Percentiles rank a stretch among this genome's conserved stretches.
Conservation (phyloP, 768 basidiomycete species). For the Boletus subcaerulescens region DNA sequence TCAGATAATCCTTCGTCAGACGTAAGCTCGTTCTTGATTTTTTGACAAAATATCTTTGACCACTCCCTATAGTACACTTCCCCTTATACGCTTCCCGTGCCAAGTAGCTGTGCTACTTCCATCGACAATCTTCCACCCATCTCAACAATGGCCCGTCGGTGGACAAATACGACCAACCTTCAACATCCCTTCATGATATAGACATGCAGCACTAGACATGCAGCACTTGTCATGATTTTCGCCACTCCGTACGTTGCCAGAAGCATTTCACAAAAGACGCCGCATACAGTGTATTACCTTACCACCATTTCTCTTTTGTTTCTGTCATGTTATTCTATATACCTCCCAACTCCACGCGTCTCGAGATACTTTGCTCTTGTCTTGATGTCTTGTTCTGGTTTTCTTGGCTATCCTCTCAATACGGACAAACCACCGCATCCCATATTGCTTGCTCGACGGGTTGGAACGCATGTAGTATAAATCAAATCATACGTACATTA, state of each 20-base stretch:
- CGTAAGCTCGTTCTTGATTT: constrained; percentile 11
- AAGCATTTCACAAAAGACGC: constrained; percentile 3
- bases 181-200: constrained; percentile 36
- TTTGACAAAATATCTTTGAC: constrained; percentile 2
- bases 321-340: constrained; percentile 7
- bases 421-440: constrained; percentile 25
- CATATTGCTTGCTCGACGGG: constrained; percentile 23
- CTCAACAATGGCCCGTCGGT: constrained; percentile 36
- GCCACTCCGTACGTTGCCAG: constrained; percentile 4
- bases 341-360: constrained; percentile 3
- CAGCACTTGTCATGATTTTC: constrained; percentile 4
- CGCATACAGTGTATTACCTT: constrained; percentile 16
- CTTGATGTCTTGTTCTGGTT: constrained; percentile 28
- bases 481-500: constrained; percentile 26
- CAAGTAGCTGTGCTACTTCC: constrained; percentile 29
- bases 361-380: constrained; percentile 8
- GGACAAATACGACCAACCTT: constrained; percentile 33
- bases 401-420: constrained; percentile 27
- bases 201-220: constrained; percentile 22
- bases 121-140: constrained; percentile 34
- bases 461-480: constrained; percentile 36
- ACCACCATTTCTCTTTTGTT: not conserved
- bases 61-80: constrained; percentile 16
- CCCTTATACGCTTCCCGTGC: constrained; percentile 23
- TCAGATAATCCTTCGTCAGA: constrained; percentile 26